Conservation (phyloP, 768 basidiomycete species). For the Amanita fuliginea region DNA sequence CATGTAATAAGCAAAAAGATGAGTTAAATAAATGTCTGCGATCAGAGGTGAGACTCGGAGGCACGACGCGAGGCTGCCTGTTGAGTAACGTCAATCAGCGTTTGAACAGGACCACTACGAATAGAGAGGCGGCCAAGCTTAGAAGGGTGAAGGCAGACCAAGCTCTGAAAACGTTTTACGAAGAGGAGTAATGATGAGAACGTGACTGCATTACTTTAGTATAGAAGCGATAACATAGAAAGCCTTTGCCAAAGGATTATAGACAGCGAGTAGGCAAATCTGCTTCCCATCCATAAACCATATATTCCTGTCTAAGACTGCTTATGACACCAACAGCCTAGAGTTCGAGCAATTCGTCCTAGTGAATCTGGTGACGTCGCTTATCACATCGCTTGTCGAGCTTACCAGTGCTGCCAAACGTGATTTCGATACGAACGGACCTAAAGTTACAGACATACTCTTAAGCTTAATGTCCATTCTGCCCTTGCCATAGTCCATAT, state of each 20-base stretch:
- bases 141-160: slow-evolving; percentile 44
- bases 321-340: too few relatives aligned
- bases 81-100: slow-evolving; percentile 28
- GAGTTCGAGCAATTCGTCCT: slow-evolving; percentile 15
- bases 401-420: background rate
- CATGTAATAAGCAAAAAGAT: slow-evolving; percentile 59
- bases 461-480: slow-evolving; percentile 12
- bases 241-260: too few relatives aligned
- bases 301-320: too few relatives aligned
- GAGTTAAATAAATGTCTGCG: slow-evolving; percentile 61
- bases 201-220: too few relatives aligned
- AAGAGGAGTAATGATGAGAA: slow-evolving; percentile 28
- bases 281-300: slow-evolving; percentile 14
- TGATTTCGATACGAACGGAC: background rate
- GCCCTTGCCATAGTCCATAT: slow-evolving; percentile 85
- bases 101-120: slow-evolving; percentile 42
- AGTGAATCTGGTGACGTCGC: background rate
- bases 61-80: slow-evolving; percentile 3
- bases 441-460: slow-evolving; percentile 8
- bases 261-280: too few relatives aligned
- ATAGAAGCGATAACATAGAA: too few relatives aligned
- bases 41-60: slow-evolving; percentile 54
- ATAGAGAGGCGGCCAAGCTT: slow-evolving; percentile 51
- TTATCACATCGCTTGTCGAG: slow-evolving; percentile 13
- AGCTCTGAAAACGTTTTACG: slow-evolving; percentile 51